Evolutionary conservation across 768 basidiomycete genomes (phyloP).

Genomic region (Mycena indigotica): DNA sequence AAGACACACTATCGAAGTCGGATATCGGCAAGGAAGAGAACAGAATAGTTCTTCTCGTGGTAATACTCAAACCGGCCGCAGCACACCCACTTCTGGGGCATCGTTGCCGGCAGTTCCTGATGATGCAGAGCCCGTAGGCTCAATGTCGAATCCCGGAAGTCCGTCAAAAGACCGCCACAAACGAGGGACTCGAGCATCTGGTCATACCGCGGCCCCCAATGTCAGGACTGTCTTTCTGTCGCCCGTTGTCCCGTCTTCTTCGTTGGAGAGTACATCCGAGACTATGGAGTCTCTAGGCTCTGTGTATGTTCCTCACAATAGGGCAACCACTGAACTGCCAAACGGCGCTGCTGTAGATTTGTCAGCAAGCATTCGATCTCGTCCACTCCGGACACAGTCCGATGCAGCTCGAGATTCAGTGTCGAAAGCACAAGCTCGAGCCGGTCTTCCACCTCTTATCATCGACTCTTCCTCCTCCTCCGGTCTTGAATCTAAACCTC

Average conservation of each 20-base stretch:
- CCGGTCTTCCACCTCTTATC: conserved; percentile 14
- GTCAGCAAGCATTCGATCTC: not conserved
- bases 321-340: not conserved
- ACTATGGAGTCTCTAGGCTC: not conserved
- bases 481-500: conserved; percentile 4
- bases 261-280: conserved; percentile 15
- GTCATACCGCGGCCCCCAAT: not conserved
- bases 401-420: conserved; percentile 4
- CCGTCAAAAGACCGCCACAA: conserved; percentile 13
- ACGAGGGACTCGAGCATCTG: conserved; percentile 5
- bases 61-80: not conserved
- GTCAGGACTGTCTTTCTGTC: conserved; percentile 2
- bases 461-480: conserved; percentile 11
- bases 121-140: not conserved
- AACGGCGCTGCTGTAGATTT: not conserved
- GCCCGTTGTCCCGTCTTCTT: conserved; percentile 4
- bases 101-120: conserved; percentile 3
- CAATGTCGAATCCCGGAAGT: not conserved
- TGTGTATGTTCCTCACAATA: not conserved
- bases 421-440: conserved; percentile 1
- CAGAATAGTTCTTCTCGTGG: conserved; percentile 8
- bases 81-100: not conserved
- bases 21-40: conserved; percentile 62
- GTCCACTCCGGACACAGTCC: not conserved
- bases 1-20: conserved; percentile 93